These are phyloP conservation scores for Phytophthora parvispora DNA, from an alignment of 352 stramenopile genomes.

Conservation along the genomic window DNA sequence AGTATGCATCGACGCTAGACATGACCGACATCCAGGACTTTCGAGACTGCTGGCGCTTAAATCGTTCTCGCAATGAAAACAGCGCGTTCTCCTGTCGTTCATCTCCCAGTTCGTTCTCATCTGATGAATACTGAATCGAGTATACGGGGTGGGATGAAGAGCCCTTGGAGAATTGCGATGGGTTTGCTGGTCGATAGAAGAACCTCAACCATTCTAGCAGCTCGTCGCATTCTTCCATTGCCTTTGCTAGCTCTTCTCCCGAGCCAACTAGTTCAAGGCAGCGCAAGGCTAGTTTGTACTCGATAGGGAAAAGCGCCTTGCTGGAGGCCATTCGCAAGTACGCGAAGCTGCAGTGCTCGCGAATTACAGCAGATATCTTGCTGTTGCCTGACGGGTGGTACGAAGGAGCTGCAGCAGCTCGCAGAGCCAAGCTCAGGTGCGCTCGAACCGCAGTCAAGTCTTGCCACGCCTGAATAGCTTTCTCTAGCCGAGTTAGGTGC, in stretches of 20 bases:
- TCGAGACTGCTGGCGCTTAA: slow-evolving; percentile 44
- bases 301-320: slow-evolving; percentile 66
- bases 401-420: slow-evolving; percentile 32
- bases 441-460: slow-evolving; percentile 50
- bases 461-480: slow-evolving; percentile 47
- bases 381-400: slow-evolving; percentile 22
- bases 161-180: slow-evolving; percentile 57
- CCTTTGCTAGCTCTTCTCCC: slow-evolving; percentile 37
- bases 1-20: slow-evolving; percentile 53
- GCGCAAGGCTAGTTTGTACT: slow-evolving; percentile 64
- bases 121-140: slow-evolving; percentile 55
- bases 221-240: slow-evolving; percentile 40
- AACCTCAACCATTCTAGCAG: slow-evolving; percentile 64
- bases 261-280: slow-evolving; percentile 51
- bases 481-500: slow-evolving; percentile 44
- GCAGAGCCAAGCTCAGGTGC: slow-evolving; percentile 49
- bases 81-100: not conserved
- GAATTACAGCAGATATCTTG: slow-evolving; percentile 29
- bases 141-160: slow-evolving; percentile 68
- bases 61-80: slow-evolving; percentile 29
- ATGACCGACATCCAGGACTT: slow-evolving; percentile 51
- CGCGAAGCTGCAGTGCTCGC: slow-evolving; percentile 39
- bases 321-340: slow-evolving; percentile 46
- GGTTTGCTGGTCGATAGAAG: slow-evolving; percentile 77
- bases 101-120: slow-evolving; percentile 3